phyloP scores from a whole-genome alignment of 2,329 filamentous ascomycete species.

The Calonectria hongkongensis region DNA sequence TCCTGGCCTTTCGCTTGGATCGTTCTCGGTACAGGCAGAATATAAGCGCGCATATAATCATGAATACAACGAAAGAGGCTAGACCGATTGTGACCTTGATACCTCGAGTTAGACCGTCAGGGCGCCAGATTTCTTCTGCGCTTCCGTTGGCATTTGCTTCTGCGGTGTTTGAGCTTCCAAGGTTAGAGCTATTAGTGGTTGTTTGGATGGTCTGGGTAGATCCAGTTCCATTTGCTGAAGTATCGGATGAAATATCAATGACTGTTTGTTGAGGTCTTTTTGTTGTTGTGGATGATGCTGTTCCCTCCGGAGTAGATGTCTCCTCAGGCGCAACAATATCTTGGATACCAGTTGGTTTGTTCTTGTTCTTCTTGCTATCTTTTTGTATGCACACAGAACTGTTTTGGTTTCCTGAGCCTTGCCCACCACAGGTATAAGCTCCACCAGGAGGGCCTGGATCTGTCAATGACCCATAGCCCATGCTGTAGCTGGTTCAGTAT shows the following conservation, averaged over 20 bases:
- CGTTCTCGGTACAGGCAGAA: conserved; percentile 61
- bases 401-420: conserved; percentile 34
- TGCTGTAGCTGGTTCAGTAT: conserved; percentile 42
- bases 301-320: not conserved
- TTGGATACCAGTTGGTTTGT: conserved; percentile 20
- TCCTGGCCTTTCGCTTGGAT: conserved; percentile 40
- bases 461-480: conserved; percentile 52
- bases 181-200: not conserved
- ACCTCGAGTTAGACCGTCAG: conserved; percentile 58
- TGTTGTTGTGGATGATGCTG: not conserved
- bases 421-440: conserved; percentile 49
- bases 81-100: conserved; percentile 68
- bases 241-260: not conserved
- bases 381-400: conserved; percentile 40
- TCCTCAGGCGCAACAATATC: conserved; percentile 21
- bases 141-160: conserved; percentile 35
- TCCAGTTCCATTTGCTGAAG: not conserved
- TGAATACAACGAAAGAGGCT: conserved; percentile 62
- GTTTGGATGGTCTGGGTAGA: not conserved
- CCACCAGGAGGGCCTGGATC: conserved; percentile 54
- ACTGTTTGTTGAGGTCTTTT: not conserved
- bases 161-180: conserved; percentile 35
- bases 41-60: conserved; percentile 56
- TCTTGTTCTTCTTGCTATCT: conserved; percentile 13
- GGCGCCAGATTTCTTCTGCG: conserved; percentile 16